A percentile compares a stretch with the other conserved stretches of the same genome.
phyloP scores from a whole-genome alignment of 352 stramenopile genomes.

The Discostella stelligera region DNA sequence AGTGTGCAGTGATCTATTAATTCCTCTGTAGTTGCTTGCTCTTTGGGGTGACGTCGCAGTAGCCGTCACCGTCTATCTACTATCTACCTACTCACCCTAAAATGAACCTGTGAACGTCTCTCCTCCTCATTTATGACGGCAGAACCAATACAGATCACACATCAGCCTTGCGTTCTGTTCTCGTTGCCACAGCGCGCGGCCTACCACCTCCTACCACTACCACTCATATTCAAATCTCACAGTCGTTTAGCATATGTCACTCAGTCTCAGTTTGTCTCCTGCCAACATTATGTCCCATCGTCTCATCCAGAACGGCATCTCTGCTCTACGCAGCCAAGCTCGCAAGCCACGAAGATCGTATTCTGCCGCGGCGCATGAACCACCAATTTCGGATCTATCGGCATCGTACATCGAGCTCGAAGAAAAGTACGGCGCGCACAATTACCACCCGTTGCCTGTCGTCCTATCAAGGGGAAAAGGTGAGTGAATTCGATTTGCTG shows the following conservation, averaged over 20 bases:
- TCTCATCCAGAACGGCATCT: constrained; percentile 4
- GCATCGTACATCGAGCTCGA: constrained; percentile 80
- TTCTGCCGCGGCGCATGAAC: constrained; percentile 28
- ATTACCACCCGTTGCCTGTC: constrained; percentile 98
- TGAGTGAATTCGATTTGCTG: constrained; percentile 22
- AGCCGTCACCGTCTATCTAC: too few species aligned
- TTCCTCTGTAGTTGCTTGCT: too few species aligned
- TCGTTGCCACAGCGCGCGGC: too few species aligned
- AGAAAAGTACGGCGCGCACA: constrained; percentile 93
- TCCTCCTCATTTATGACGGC: too few species aligned
- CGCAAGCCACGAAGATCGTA: constrained; percentile 5
- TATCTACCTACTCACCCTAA: too few species aligned
- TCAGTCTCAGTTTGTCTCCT: constrained; percentile 5
- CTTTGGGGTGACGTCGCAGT: too few species aligned
- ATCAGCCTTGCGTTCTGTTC: too few species aligned
- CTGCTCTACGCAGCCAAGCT: not conserved
- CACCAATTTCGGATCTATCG: constrained; percentile 37
- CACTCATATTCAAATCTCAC: too few species aligned
- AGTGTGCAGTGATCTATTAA: too few species aligned
- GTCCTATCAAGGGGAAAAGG: constrained; percentile 89
- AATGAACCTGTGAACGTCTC: too few species aligned
- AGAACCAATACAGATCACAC: too few species aligned
- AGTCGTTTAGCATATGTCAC: not conserved
- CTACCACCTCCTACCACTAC: too few species aligned
- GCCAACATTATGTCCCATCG: constrained; percentile 2